Evolutionary conservation across 2,329 filamentous ascomycete species (phyloP).

Genomic region (Aspergillus amoenus): DNA sequence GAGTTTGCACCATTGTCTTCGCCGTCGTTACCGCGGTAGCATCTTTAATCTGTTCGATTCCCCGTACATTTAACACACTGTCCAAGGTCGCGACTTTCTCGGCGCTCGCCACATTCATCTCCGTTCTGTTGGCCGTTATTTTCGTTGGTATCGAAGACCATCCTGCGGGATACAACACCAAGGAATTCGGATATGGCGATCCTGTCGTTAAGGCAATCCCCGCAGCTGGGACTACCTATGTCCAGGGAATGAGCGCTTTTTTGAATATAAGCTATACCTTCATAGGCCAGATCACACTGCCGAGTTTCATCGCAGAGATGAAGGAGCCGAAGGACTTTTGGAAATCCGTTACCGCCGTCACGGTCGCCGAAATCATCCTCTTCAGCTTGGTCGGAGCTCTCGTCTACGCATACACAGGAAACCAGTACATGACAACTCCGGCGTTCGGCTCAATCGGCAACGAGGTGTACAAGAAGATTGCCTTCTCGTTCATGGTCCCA

Average conservation of each 20-base stretch:
- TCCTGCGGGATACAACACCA: slow-evolving; percentile 65
- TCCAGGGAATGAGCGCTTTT: slow-evolving; percentile 80
- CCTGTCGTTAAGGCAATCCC: slow-evolving; percentile 70
- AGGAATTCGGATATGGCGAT: slow-evolving; percentile 54
- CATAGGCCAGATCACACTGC: slow-evolving; percentile 91
- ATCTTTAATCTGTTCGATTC: slow-evolving; percentile 76
- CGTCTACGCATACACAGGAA: slow-evolving; percentile 84
- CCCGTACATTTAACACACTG: slow-evolving; percentile 78
- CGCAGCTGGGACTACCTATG: slow-evolving; percentile 70
- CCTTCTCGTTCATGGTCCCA: slow-evolving; percentile 94
- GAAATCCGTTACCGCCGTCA: slow-evolving; percentile 88
- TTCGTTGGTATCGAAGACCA: slow-evolving; percentile 76
- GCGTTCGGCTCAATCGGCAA: slow-evolving; percentile 82
- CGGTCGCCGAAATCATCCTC: slow-evolving; percentile 80
- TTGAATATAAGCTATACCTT: slow-evolving; percentile 96
- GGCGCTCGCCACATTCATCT: slow-evolving; percentile 85
- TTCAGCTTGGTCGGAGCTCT: slow-evolving; percentile 80
- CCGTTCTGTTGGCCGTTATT: slow-evolving; percentile 77
- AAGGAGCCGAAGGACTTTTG: slow-evolving; percentile 77
- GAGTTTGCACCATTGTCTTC: slow-evolving; percentile 77
- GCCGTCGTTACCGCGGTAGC: slow-evolving; percentile 71
- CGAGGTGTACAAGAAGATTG: slow-evolving; percentile 75
- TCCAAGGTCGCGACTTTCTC: slow-evolving; percentile 77
- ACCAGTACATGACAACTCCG: slow-evolving; percentile 82
- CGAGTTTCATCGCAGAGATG: slow-evolving; percentile 96